phyloP scores from a whole-genome alignment of 192 early-diverging fungal genomes.

The Paraglomus brasilianum region DNA sequence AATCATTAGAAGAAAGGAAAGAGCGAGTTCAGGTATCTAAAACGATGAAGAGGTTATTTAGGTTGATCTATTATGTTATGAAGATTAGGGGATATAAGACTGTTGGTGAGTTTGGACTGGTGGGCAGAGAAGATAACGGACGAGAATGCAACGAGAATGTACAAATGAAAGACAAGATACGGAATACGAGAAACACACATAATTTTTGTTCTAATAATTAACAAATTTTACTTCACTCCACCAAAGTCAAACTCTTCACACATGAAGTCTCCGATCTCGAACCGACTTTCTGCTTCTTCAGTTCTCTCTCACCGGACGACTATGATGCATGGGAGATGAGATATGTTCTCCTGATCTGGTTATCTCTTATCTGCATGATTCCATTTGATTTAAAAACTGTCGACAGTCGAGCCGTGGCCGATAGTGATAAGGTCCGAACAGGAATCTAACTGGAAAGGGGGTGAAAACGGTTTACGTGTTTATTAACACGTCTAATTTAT shows the following conservation, averaged over 20 bases:
- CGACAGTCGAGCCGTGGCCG: constrained; percentile 62
- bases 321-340: constrained; percentile 68
- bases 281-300: constrained; percentile 75
- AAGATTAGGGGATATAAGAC: constrained; percentile 91
- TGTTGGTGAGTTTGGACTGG: constrained; percentile 51
- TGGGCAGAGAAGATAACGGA: neutral
- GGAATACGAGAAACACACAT: no score
- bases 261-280: constrained; percentile 89
- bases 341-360: constrained; percentile 85
- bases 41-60: constrained; percentile 39
- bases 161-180: neutral
- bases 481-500: neutral
- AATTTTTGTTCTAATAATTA: no score
- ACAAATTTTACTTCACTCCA: neutral
- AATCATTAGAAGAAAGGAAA: constrained; percentile 26
- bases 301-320: constrained; percentile 29
- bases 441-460: neutral
- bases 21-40: constrained; percentile 26
- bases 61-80: constrained; percentile 71
- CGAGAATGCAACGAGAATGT: neutral
- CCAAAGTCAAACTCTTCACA: constrained; percentile 83
- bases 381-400: constrained; percentile 91
- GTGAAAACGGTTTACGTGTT: neutral
- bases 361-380: constrained; percentile 92
- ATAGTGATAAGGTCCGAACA: constrained; percentile 30